Evolutionary conservation across 164 flowering plant genomes (phyloP).

Genomic region (Stephania yunnanensis): DNA sequence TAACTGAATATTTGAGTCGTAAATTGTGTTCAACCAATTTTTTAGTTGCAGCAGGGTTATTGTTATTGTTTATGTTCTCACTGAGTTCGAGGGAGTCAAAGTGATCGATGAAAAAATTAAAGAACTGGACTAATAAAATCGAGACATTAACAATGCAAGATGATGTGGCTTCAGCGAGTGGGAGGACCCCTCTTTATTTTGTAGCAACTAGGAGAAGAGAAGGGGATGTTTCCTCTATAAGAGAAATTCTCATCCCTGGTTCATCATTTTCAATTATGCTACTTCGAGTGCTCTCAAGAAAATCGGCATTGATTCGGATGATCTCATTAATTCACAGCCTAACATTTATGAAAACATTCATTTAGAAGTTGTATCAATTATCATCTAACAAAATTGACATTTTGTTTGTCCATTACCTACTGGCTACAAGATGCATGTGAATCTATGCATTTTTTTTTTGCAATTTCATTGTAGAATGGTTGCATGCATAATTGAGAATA

Average conservation of each 20-base stretch:
- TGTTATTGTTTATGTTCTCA: constrained; percentile 36
- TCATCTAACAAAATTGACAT: not conserved
- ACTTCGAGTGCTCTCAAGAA: not conserved
- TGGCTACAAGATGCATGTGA: too few species aligned
- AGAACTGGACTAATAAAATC: constrained; percentile 22
- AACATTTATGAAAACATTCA: not conserved
- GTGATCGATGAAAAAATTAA: constrained; percentile 37
- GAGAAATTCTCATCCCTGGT: too few species aligned
- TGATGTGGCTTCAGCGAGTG: constrained; percentile 13
- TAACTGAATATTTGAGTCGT: not conserved
- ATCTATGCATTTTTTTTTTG: constrained; percentile 12
- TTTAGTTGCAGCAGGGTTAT: constrained; percentile 26
- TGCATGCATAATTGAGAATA: constrained; percentile 16
- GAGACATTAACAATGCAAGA: constrained; percentile 32
- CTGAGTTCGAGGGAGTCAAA: constrained; percentile 30
- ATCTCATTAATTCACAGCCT: constrained; percentile 29
- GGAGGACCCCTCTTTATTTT: constrained; percentile 31
- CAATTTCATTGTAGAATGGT: constrained; percentile 3
- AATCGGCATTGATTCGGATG: constrained; percentile 25
- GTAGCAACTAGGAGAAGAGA: constrained; percentile 40
- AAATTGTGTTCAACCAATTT: not conserved
- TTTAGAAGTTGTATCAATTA: not conserved
- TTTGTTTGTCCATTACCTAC: too few species aligned
- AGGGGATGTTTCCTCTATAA: constrained; percentile 27
- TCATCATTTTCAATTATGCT: too few species aligned